Evolutionary conservation across 805 yeast species (phyloP).

Genomic region (Monosporozyma unispora): DNA sequence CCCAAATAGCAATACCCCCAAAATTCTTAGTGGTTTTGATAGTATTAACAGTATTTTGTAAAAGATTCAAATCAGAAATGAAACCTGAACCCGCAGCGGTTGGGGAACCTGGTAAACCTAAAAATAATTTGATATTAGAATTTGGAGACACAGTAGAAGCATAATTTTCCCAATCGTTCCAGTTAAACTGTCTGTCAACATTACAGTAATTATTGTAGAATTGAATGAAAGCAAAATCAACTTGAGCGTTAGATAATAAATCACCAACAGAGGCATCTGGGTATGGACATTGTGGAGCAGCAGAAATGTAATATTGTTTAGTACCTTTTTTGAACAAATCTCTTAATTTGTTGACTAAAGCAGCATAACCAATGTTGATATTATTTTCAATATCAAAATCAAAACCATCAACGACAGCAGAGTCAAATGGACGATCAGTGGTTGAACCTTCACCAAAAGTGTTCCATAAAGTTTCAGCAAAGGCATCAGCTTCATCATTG

Average conservation of each 20-base stretch:
- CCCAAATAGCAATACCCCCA: constrained; percentile 91
- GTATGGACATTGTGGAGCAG: constrained; percentile 88
- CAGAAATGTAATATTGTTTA: constrained; percentile 64
- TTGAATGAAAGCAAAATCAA: constrained; percentile 80
- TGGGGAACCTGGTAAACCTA: constrained; percentile 67
- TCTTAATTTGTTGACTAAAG: constrained; percentile 48
- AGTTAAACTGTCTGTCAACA: constrained; percentile 47
- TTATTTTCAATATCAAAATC: constrained; percentile 82
- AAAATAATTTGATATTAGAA: constrained; percentile 53
- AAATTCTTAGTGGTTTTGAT: constrained; percentile 62
- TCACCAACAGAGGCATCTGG: constrained; percentile 68
- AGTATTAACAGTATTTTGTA: constrained; percentile 50
- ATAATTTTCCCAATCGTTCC: constrained; percentile 63
- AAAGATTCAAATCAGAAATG: constrained; percentile 36
- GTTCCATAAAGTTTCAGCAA: constrained; percentile 53
- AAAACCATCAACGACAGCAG: constrained; percentile 77
- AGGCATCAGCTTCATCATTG: constrained; percentile 64
- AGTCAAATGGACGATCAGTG: constrained; percentile 60
- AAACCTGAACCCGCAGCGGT: constrained; percentile 56
- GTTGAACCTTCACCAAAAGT: constrained; percentile 53
- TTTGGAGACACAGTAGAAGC: constrained; percentile 57
- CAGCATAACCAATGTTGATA: constrained; percentile 55
- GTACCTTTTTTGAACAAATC: constrained; percentile 42
- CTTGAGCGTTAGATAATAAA: constrained; percentile 45
- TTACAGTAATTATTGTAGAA: constrained; percentile 82